Conservation (phyloP, 305 asterid genomes). For the Stenogyne calaminthoides region DNA sequence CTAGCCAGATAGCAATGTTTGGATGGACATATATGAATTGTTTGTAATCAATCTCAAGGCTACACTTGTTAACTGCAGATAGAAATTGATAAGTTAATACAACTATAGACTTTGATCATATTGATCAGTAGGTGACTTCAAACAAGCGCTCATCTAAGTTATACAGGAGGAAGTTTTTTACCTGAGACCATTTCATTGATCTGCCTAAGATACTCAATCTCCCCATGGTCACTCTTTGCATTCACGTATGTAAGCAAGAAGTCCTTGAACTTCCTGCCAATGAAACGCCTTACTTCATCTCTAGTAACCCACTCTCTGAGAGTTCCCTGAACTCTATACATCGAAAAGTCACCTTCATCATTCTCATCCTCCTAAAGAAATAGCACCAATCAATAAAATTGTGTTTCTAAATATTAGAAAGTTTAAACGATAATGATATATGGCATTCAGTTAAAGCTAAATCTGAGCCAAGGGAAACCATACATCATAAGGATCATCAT, state of each 20-base stretch:
- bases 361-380: constrained; percentile 76
- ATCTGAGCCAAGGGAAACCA: constrained; percentile 20
- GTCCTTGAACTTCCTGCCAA: constrained; percentile 87
- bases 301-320: constrained; percentile 95
- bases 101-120: not conserved
- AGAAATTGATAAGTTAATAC: constrained; percentile 26
- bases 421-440: not conserved
- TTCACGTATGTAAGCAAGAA: constrained; percentile 87
- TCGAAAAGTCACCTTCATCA: constrained; percentile 81
- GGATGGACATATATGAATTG: constrained; percentile 85
- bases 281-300: constrained; percentile 96
- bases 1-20: constrained; percentile 99
- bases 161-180: constrained; percentile 32
- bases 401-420: not conserved
- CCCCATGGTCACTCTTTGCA: constrained; percentile 76
- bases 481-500: constrained; percentile 81
- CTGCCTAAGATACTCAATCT: constrained; percentile 87
- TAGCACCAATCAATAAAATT: constrained; percentile 14
- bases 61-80: constrained; percentile 32
- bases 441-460: not conserved
- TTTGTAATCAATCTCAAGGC: constrained; percentile 92
- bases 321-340: constrained; percentile 88
- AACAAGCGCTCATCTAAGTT: constrained; percentile 14
- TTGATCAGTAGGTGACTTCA: constrained; percentile 10
- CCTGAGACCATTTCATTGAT: constrained; percentile 96